A percentile compares a stretch with the other conserved stretches of the same genome.
Evolutionary conservation across 2,329 filamentous ascomycete species (phyloP).

Genomic region (Ceratocystis cubensis): DNA sequence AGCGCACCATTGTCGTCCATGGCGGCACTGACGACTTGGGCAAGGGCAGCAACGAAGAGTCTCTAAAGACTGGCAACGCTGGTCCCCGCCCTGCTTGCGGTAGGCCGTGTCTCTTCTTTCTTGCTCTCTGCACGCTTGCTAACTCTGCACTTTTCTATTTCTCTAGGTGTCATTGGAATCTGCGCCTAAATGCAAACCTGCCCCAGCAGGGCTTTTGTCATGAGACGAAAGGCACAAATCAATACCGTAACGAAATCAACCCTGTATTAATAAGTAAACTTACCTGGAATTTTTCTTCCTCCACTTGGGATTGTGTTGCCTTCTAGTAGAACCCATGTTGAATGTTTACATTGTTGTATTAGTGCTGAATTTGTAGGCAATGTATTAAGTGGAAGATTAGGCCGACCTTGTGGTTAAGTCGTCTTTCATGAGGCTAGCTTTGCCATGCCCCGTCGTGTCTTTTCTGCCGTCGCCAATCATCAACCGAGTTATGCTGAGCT

Average conservation of each 20-base stretch:
- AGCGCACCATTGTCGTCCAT: conserved; percentile 94
- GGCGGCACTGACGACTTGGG: conserved; percentile 93
- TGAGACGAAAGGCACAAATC: neutral
- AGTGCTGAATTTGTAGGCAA: too few species aligned
- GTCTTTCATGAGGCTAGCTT: too few species aligned
- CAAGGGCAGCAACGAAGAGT: conserved; percentile 83
- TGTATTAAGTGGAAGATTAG: too few species aligned
- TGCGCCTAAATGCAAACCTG: conserved; percentile 43
- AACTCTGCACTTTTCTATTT: neutral
- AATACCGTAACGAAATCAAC: neutral
- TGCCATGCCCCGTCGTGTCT: too few species aligned
- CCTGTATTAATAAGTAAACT: conserved; percentile 7
- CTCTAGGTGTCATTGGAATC: conserved; percentile 73
- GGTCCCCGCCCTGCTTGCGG: conserved; percentile 88
- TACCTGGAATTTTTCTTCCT: too few species aligned
- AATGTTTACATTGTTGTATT: too few species aligned
- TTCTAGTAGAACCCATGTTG: neutral
- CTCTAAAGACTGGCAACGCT: conserved; percentile 96
- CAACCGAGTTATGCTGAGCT: too few species aligned
- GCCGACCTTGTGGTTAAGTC: too few species aligned
- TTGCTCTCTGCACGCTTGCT: neutral
- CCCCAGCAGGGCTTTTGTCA: neutral
- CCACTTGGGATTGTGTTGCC: neutral
- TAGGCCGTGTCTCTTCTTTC: conserved; percentile 33
- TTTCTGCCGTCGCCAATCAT: too few species aligned